Evolutionary conservation across 2,329 filamentous ascomycete genomes (phyloP).

Genomic region (Xylaria sp.): DNA sequence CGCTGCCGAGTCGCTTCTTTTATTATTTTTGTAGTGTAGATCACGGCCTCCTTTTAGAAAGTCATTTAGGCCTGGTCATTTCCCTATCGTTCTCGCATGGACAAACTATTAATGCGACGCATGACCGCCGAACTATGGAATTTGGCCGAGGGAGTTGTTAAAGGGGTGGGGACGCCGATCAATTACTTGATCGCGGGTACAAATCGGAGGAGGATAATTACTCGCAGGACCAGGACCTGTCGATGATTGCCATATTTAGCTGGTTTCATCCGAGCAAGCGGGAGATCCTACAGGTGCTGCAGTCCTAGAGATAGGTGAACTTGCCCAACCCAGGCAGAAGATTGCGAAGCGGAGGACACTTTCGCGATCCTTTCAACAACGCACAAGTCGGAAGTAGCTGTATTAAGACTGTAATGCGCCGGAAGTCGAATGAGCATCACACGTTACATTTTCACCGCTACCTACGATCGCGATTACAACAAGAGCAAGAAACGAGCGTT

Average conservation of each 20-base stretch:
- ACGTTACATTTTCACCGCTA: slow-evolving; percentile 20
- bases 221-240: slow-evolving; percentile 31
- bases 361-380: slow-evolving; percentile 13
- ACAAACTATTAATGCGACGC: neutral
- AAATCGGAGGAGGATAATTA: slow-evolving; percentile 22
- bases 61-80: slow-evolving; percentile 12
- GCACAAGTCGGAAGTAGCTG: neutral
- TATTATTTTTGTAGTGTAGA: slow-evolving; percentile 6
- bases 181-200: slow-evolving; percentile 15
- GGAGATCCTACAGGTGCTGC: slow-evolving; percentile 29
- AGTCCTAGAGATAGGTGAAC: neutral
- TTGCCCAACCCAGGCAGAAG: slow-evolving; percentile 8
- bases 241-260: slow-evolving; percentile 35
- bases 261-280: slow-evolving; percentile 27
- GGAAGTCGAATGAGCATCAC: slow-evolving; percentile 10
- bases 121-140: slow-evolving; percentile 6
- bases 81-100: slow-evolving; percentile 1
- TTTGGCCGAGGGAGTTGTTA: slow-evolving; percentile 19
- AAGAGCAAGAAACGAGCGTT: neutral
- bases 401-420: neutral
- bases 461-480: neutral
- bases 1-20: neutral
- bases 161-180: slow-evolving; percentile 25
- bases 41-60: slow-evolving; percentile 23
- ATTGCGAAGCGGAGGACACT: slow-evolving; percentile 8